These are phyloP conservation scores for Wickerhamiella cacticola DNA, from an alignment of 805 yeast species.

Conservation along the genomic window DNA sequence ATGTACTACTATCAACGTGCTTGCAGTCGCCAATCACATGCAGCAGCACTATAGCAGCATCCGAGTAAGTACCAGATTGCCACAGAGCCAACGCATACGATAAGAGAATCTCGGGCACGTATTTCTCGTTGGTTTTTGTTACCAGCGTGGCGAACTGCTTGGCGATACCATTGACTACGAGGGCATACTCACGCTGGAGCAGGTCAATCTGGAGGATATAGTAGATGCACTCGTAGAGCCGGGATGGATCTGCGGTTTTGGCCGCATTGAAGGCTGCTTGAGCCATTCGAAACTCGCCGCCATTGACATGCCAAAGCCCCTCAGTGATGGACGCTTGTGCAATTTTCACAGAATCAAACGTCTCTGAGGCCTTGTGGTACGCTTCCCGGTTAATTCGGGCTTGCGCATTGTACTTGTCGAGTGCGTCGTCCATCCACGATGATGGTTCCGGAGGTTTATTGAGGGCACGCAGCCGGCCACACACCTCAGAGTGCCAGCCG, in stretches of 20 bases:
- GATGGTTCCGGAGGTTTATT: background rate
- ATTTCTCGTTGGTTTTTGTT: background rate
- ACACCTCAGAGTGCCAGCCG: background rate
- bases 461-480: background rate
- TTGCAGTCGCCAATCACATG: background rate
- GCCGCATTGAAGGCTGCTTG: constrained; percentile 8
- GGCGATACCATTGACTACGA: background rate
- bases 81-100: constrained; percentile 9
- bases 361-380: constrained; percentile 1
- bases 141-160: background rate
- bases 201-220: constrained; percentile 7
- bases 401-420: constrained; percentile 2
- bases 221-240: background rate
- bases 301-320: constrained; percentile 8
- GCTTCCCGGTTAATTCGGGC: constrained; percentile 5
- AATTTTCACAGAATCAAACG: background rate
- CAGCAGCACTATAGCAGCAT: background rate
- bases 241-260: background rate
- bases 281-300: constrained; percentile 12
- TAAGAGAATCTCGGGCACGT: background rate
- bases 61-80: background rate
- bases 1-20: background rate
- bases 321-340: constrained; percentile 9
- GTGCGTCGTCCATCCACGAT: background rate
- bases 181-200: constrained; percentile 2